Conservation (phyloP, 2,329 filamentous ascomycete species). For the Emergomyces africanus region DNA sequence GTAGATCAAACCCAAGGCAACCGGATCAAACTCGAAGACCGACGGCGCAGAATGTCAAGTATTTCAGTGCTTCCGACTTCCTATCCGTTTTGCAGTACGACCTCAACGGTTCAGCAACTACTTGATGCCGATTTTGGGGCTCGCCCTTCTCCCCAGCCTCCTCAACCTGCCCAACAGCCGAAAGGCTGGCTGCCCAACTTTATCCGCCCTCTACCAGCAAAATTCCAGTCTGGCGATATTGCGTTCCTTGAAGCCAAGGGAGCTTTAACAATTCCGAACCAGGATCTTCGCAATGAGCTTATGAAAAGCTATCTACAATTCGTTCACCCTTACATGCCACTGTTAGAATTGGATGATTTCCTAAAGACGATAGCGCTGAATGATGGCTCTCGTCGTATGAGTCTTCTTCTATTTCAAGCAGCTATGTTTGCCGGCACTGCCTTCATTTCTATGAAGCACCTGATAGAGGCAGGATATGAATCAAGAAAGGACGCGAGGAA, state of each 20-base stretch:
- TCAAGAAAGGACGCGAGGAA: conserved; percentile 72
- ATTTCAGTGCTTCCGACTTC: conserved; percentile 25
- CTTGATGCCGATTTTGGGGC: conserved; percentile 20
- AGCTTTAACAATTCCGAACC: conserved; percentile 61
- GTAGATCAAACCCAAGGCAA: conserved; percentile 38
- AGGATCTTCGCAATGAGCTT: conserved; percentile 62
- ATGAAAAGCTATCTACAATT: conserved; percentile 75
- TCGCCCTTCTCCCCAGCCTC: conserved; percentile 24
- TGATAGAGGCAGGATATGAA: conserved; percentile 64
- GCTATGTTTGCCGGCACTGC: conserved; percentile 90
- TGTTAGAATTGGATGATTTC: conserved; percentile 56
- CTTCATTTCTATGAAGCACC: conserved; percentile 67
- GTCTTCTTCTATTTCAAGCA: conserved; percentile 79
- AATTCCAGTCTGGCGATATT: conserved; percentile 69
- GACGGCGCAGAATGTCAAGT: conserved; percentile 34
- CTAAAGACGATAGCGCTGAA: conserved; percentile 44
- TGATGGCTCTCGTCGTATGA: conserved; percentile 61
- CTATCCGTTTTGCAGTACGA: conserved; percentile 24
- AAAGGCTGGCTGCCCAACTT: conserved; percentile 48
- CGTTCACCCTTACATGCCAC: conserved; percentile 87
- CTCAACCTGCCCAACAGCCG: conserved; percentile 31
- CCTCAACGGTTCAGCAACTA: conserved; percentile 24
- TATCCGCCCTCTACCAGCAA: conserved; percentile 64
- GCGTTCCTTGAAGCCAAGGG: conserved; percentile 74
- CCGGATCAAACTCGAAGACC: conserved; percentile 31